Evolutionary conservation across 148 eudicot genomes (phyloP), one percentile per base, ranked within the genome.

Genomic region (Camellia japonica): DNA sequence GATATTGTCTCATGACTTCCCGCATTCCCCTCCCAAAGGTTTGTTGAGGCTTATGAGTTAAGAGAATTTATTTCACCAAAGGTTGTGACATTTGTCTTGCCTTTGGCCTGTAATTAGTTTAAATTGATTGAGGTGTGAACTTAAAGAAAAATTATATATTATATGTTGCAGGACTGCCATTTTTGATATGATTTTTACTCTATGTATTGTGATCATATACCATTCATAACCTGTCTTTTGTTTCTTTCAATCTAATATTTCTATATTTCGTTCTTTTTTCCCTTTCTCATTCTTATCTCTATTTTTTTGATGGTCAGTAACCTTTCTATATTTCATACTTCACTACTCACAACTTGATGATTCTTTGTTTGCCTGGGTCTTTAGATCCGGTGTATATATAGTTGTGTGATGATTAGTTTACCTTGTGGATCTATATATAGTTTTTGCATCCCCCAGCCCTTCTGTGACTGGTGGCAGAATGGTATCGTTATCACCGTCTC

Each of bases 11-110:
- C 91, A 86, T 78, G 99, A 95, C 85, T 95, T 95, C 81, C 99
- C 99, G 6, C 93, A 90, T 78, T 87, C 94, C 43, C 99, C 99
- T 73, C 99, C 99, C 38, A 93, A 93, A 95, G 99, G 99, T 92
- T 47, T 82, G 80, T 82, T 19, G 13, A 55, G 55, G 73, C 18
- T 71, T 19, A 47, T 8, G 43, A 60, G 41, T 47, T 70, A 51
- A 58, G 14, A 47, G 15, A 4, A 16, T 69, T 4, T 41, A 15
- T 83, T 63, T 68, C 19, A 55, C 14, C 38, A 14, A 43, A n/a
- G 14, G 51, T 66, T 60, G 44, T 64, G 59, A 59, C 41, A 9
- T 9, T 71, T n/a, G 42, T 70, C 13, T 70, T 47, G 69, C 51
- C 66, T 49, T 3, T 23, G 60, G 19, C 38, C 19, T 14, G 23